Base-by-base conservation (phyloP, 257 asterid species). In the Jacaranda copaia region DNA sequence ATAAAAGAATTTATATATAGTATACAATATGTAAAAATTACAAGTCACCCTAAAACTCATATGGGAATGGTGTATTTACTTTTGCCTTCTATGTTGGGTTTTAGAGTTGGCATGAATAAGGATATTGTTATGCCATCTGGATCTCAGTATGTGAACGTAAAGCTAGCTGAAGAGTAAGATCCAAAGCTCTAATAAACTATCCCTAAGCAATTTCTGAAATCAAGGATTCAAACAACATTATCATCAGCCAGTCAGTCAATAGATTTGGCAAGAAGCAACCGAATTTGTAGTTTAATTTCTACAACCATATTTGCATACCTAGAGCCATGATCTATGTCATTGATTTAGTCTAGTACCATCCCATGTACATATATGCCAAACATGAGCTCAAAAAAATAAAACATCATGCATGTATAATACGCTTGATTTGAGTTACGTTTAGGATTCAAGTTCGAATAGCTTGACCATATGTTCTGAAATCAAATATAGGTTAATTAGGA, bases 181-280 rank as follows among this genome's bases (percentile, higher is more conserved):
- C 48, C 65, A n/a, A 65, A 55, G 51, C 57, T 55, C 15, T 7
- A 55, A 60, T 60, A 18, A 68, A 60, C 32, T 56, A 45, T 66
- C 18, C 68, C 76, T 15, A 61, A 25, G 76, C 68, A 25, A 52
- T 25, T 79, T 61, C 72, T 42, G 61, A 66, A 66, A 75, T 66
- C 71, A 58, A 49, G 68, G 67, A 61, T 8, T 38, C 42, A 74
- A 57, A 39, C 36, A 42, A 14, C 35, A 49, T 70, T 39, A 39
- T 51, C 49, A 15, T 19, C 63, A 51, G 38, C 62, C 35, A 55
- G 68, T 68, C 35, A 55, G 68, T 68, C 76, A 51, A 72, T 72
- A 25, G 72, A 55, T 72, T 72, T 72, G 63, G 42, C 6, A 32
- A 62, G 15, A 62, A 78, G 73, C 72, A 63, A 75, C 6, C 19